Base-by-base conservation (phyloP, 2,329 filamentous ascomycete genomes). In the Aspergillus sojae region DNA sequence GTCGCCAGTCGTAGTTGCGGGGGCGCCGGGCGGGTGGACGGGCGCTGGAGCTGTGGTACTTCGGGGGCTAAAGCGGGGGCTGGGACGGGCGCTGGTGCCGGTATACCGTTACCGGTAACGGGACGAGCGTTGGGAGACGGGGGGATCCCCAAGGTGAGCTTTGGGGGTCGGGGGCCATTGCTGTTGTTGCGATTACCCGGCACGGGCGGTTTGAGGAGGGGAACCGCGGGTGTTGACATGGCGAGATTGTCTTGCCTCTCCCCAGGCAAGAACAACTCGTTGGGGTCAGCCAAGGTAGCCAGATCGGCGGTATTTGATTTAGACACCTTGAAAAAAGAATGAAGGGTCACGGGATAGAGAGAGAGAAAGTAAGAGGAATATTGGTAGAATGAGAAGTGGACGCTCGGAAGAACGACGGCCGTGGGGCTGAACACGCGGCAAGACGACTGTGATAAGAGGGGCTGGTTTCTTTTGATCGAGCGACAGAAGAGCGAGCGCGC, bases 121-220 rank as follows among this genome's bases (percentile, higher is more conserved):
- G 94, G 89, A 77, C 94, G 92, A 66, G 85, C 90, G 79, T 88
- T 94, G 56, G 93, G 92, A 41, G 93, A 96, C 0, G 91, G 89
- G 43, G 94, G 94, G 63, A 98, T 98, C 53, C 94, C 92, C 62
- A 98, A 87, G 52, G 93, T 94, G 63, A 98, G 86, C 71, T 91
- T 89, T 32, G 93, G 93, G 59, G 90, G 84, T 67, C 91, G 85
- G 64, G 85, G 82, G 63, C 87, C 88, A 68, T 86, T 83, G 70
- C 84, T 82, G 70, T 83, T 84, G 67, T 84, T 84, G 70, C 88
- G 85, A 68, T 83, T 84, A 67, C 92, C 91, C 45, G 91, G 91
- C 62, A 96, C 89, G 65, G 93, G 92, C 60, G 93, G 91, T 65
- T 93, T 90, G 62, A 96, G 89, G 63, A 96, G 87, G 65, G 92